Conservation (phyloP, 345 rosid species). For the Sisymbrium irio region DNA sequence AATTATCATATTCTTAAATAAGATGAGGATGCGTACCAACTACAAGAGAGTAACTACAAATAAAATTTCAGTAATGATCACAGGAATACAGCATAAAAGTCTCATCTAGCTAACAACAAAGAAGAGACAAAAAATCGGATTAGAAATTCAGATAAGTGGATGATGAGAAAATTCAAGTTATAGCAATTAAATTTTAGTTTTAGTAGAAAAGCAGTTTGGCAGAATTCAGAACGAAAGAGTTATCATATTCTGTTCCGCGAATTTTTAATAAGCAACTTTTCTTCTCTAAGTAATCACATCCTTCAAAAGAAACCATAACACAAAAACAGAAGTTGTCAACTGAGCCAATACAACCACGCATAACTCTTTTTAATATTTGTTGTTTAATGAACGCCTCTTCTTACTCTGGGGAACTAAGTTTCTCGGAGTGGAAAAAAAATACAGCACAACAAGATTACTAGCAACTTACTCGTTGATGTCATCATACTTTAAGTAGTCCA, state of each 20-base stretch:
- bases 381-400: not conserved
- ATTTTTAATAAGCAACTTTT: constrained; percentile 10
- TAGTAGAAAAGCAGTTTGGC: not conserved
- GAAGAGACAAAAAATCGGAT: not conserved
- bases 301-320: constrained; percentile 18
- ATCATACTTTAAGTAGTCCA: constrained; percentile 82
- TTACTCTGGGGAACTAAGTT: constrained; percentile 4
- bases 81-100: not conserved
- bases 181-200: not conserved
- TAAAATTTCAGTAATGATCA: constrained; percentile 3
- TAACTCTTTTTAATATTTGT: not conserved
- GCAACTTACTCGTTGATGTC: constrained; percentile 73
- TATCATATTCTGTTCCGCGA: constrained; percentile 4
- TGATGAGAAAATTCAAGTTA: constrained; percentile 11
- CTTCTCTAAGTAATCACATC: not conserved
- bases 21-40: not conserved
- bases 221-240: constrained; percentile 12
- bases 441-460: constrained; percentile 15
- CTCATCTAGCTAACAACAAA: not conserved
- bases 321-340: constrained; percentile 4
- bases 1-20: constrained; percentile 14
- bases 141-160: not conserved
- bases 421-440: not conserved
- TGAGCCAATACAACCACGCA: constrained; percentile 7
- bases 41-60: constrained; percentile 14